Conservation (phyloP, 2,329 filamentous ascomycete species). For the Boeremia lycopersici region DNA sequence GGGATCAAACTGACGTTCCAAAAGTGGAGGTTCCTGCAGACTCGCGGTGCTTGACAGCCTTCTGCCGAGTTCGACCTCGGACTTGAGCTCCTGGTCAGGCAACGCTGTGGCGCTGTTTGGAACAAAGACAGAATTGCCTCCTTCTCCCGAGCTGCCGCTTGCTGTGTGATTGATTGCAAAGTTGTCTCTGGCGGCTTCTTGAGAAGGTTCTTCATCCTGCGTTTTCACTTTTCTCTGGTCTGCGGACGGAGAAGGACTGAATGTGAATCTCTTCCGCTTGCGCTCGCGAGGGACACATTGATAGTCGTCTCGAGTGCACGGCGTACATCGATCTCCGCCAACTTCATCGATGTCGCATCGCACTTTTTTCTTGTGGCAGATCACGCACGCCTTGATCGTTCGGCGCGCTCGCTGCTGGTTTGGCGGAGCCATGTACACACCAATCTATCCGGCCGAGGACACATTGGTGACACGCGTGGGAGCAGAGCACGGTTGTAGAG, state of each 20-base stretch:
- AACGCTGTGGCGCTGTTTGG: slow-evolving; percentile 6
- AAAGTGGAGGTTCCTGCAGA: slow-evolving; percentile 26
- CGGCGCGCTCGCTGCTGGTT: slow-evolving; percentile 30
- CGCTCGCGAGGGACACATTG: slow-evolving; percentile 41
- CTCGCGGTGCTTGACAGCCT: slow-evolving; percentile 29
- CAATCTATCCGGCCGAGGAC: not conserved
- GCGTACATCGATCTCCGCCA: slow-evolving; percentile 47
- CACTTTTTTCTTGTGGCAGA: slow-evolving; percentile 53
- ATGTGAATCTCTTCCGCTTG: slow-evolving; percentile 42
- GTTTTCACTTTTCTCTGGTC: slow-evolving; percentile 18
- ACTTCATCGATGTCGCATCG: slow-evolving; percentile 35
- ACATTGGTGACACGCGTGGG: slow-evolving; percentile 3
- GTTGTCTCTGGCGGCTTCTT: slow-evolving; percentile 18
- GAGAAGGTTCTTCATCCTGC: slow-evolving; percentile 17
- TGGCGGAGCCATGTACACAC: slow-evolving; percentile 20
- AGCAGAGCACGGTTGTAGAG: not conserved
- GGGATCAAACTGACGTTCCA: slow-evolving; percentile 25
- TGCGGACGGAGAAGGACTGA: slow-evolving; percentile 38
- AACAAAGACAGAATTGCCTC: slow-evolving; percentile 2
- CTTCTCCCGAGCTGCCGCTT: slow-evolving; percentile 9
- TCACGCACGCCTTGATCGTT: slow-evolving; percentile 48
- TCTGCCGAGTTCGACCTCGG: slow-evolving; percentile 28
- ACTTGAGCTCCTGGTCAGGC: slow-evolving; percentile 23
- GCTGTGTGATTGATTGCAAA: slow-evolving; percentile 9
- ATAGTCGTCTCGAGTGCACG: slow-evolving; percentile 43